A percentile compares a stretch with the other conserved stretches of the same genome.
Conservation (phyloP, 306 rosid genomes). For the Prinsepia uniflora region DNA sequence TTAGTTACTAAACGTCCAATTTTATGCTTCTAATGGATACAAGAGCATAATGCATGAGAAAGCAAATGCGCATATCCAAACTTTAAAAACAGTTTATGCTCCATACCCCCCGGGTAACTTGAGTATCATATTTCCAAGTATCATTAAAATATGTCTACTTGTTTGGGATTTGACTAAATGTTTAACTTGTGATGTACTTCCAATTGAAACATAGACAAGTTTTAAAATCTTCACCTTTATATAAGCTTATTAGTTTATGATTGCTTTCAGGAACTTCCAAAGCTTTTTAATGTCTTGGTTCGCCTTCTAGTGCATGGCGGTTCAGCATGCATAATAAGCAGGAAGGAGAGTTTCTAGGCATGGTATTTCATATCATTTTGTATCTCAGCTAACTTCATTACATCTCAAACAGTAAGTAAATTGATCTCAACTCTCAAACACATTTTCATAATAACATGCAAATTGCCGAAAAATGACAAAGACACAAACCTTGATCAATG, state of each 20-base stretch:
- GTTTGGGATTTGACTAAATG: no score
- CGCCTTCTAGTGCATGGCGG: not conserved
- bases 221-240: not conserved
- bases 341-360: not conserved
- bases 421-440: slow-evolving; percentile 14
- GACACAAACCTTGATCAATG: slow-evolving; percentile 68
- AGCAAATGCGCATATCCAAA: not conserved
- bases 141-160: not conserved
- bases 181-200: not conserved
- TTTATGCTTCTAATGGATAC: not conserved
- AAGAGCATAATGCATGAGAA: not conserved
- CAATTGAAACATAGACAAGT: not conserved
- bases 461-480: slow-evolving; percentile 10
- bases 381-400: not conserved
- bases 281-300: not conserved
- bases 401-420: not conserved
- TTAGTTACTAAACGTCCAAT: slow-evolving; percentile 7
- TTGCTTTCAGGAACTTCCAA: not conserved
- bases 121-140: not conserved
- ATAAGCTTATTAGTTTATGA: not conserved
- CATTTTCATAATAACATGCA: not conserved
- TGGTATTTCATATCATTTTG: not conserved
- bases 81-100: not conserved
- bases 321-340: not conserved
- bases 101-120: not conserved